These are phyloP conservation scores for Zymoseptoria brevis DNA, from an alignment of 2,329 filamentous ascomycete species.

Conservation along the genomic window DNA sequence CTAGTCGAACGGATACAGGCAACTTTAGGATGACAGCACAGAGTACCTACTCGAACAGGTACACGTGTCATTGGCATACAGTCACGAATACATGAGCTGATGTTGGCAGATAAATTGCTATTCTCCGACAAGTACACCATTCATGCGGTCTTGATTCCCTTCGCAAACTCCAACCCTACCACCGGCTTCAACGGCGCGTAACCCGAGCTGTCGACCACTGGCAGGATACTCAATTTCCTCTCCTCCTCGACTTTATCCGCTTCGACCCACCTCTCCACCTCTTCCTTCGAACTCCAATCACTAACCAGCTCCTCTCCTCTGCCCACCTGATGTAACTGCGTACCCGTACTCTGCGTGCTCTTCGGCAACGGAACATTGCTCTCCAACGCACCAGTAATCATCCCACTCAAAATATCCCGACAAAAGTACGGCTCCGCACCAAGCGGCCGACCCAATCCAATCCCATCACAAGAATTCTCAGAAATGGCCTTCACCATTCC, in stretches of 20 bases:
- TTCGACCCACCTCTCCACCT: conserved; percentile 25
- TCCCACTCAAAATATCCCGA: conserved; percentile 24
- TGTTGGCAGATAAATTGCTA: too few relatives aligned
- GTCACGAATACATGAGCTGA: too few relatives aligned
- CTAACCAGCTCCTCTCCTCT: conserved; percentile 21
- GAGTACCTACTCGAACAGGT: too few relatives aligned
- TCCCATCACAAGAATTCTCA: conserved; percentile 20
- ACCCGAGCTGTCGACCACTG: conserved; percentile 23
- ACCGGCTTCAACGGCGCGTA: conserved; percentile 21
- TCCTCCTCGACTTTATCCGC: conserved; percentile 23
- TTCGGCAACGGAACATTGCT: conserved; percentile 24
- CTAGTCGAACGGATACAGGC: too few relatives aligned
- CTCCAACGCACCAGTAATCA: conserved; percentile 23
- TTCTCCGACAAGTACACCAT: neutral
- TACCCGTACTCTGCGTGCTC: conserved; percentile 26
- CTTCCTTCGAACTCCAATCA: conserved; percentile 26
- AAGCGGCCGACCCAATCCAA: conserved; percentile 25
- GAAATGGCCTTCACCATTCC: conserved; percentile 24
- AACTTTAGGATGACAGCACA: too few relatives aligned
- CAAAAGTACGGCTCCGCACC: conserved; percentile 25
- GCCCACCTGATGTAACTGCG: conserved; percentile 26
- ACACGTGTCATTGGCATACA: too few relatives aligned
- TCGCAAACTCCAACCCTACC: conserved; percentile 22
- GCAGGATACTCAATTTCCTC: conserved; percentile 23
- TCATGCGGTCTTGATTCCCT: neutral